Evolutionary conservation across 2,329 filamentous ascomycete species (phyloP).

Genomic region (Aspergillus luchuensis): DNA sequence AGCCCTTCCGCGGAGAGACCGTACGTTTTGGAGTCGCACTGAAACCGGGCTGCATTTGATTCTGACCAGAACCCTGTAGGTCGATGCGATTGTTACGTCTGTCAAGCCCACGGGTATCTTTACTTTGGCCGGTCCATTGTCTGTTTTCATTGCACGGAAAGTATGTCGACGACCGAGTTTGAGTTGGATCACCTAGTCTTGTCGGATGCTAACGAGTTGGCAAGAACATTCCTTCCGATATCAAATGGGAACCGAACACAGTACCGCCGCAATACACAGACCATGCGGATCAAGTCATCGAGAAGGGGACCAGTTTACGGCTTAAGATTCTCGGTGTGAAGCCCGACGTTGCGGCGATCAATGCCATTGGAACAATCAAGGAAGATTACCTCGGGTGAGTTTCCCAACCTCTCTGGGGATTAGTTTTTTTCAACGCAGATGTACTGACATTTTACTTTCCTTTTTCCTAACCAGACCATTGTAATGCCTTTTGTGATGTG

Average conservation of each 20-base stretch:
- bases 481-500: constrained; percentile 29
- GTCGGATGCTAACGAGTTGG: constrained; percentile 18
- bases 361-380: constrained; percentile 96
- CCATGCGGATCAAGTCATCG: constrained; percentile 89
- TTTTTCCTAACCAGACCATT: constrained; percentile 27
- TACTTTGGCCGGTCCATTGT: constrained; percentile 51
- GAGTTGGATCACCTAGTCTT: not conserved
- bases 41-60: constrained; percentile 17
- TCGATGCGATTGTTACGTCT: constrained; percentile 89
- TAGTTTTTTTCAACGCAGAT: not conserved
- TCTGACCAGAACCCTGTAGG: constrained; percentile 55
- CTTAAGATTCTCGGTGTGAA: constrained; percentile 93
- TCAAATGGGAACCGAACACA: constrained; percentile 93
- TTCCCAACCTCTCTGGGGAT: not conserved
- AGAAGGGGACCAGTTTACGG: constrained; percentile 88
- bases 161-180: constrained; percentile 55
- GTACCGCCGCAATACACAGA: constrained; percentile 97
- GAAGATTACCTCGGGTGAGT: constrained; percentile 60
- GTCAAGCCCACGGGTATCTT: constrained; percentile 90
- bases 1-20: constrained; percentile 96
- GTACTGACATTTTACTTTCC: constrained; percentile 16
- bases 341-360: constrained; percentile 92
- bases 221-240: constrained; percentile 74
- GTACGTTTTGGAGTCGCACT: constrained; percentile 57
- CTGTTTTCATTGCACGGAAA: constrained; percentile 62